Percentiles rank a stretch among this genome's conserved stretches.
phyloP scores from a whole-genome alignment of 2,329 filamentous ascomycete genomes.

The Tolypocladium cylindrosporum region DNA sequence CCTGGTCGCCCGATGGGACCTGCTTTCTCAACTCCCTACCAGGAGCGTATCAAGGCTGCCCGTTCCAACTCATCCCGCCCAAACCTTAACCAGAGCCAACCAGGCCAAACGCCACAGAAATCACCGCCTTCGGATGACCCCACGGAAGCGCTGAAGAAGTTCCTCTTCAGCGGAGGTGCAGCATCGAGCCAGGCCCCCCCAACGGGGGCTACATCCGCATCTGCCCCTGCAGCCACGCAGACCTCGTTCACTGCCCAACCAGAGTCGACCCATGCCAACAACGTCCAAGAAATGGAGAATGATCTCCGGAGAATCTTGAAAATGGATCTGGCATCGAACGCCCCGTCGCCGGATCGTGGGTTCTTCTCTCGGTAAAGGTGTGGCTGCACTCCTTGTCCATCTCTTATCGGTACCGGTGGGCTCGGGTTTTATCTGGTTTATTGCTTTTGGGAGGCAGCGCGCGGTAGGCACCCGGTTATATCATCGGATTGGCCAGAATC shows the following conservation, averaged over 20 bases:
- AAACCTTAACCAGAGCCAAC: conserved; percentile 5
- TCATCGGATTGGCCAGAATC: not conserved
- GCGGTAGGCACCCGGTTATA: not conserved
- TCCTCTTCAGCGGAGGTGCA: conserved; percentile 36
- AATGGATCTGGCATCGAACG: conserved; percentile 20
- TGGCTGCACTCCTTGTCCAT: conserved; percentile 9
- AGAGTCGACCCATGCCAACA: conserved; percentile 11
- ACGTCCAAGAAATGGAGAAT: conserved; percentile 41
- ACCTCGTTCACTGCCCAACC: conserved; percentile 2
- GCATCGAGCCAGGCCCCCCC: conserved; percentile 3
- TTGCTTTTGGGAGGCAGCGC: not conserved
- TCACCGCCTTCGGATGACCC: conserved; percentile 16
- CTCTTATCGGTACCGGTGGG: conserved; percentile 10
- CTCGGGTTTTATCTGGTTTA: not conserved
- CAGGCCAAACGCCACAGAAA: conserved; percentile 2
- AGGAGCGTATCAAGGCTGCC: conserved; percentile 50
- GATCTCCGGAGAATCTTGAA: conserved; percentile 44
- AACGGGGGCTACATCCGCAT: not conserved
- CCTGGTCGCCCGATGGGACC: conserved; percentile 47
- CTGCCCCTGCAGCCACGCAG: not conserved
- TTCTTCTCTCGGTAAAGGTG: conserved; percentile 13
- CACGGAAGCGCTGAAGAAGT: conserved; percentile 45
- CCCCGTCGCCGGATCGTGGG: conserved; percentile 6
- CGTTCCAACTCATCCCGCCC: conserved; percentile 22
- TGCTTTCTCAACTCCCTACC: conserved; percentile 58